These are phyloP conservation scores for Plasmodium blacklocki DNA, from an alignment of 169 alveolate genomes.

Conservation along the genomic window DNA sequence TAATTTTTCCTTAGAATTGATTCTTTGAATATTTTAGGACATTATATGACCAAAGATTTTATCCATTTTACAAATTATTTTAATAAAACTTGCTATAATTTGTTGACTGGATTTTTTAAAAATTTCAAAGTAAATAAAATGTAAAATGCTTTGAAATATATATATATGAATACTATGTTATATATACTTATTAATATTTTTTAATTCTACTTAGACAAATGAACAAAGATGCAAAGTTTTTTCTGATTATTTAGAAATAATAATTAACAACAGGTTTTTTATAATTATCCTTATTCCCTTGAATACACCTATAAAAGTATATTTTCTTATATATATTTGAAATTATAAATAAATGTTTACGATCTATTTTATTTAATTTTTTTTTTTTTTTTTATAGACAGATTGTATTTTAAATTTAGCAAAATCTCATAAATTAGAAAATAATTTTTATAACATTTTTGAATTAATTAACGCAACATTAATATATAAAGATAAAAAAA, in stretches of 20 bases:
- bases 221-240: neutral
- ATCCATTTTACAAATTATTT: conserved; percentile 24
- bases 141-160: neutral
- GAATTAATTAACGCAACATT: conserved; percentile 67
- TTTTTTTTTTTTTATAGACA: conserved; percentile 13
- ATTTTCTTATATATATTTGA: conserved; percentile 2
- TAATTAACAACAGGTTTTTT: conserved; percentile 38
- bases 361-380: neutral
- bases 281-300: conserved; percentile 48
- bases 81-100: conserved; percentile 28
- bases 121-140: conserved; percentile 16
- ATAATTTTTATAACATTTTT: conserved; percentile 29
- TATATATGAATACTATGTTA: neutral
- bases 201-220: neutral
- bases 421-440: conserved; percentile 26
- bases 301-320: conserved; percentile 67
- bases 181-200: neutral
- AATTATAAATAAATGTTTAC: neutral
- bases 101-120: conserved; percentile 32
- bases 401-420: conserved; percentile 45
- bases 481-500: conserved; percentile 45
- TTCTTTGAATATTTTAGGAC: conserved; percentile 10
- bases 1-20: conserved; percentile 42
- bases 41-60: conserved; percentile 30
- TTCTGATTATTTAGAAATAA: conserved; percentile 22